Percentiles rank a stretch among this genome's conserved stretches.
Conservation (phyloP, 108 stramenopile genomes). For the Cylindrotheca fusiformis region DNA sequence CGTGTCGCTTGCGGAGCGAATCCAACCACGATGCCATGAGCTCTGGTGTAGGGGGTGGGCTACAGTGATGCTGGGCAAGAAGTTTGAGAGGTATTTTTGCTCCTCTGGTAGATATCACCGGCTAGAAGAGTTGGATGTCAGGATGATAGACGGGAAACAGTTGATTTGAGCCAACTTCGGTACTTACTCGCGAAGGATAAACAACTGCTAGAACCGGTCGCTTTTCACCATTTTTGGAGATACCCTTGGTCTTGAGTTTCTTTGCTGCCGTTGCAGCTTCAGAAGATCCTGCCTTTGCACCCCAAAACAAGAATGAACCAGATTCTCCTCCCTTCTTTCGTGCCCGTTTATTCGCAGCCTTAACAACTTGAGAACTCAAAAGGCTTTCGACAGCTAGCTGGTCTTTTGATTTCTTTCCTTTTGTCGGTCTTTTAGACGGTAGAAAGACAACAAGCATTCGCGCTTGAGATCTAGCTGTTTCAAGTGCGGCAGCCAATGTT, state of each 20-base stretch:
- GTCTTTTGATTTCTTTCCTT: slow-evolving; percentile 14
- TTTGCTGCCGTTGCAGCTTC: slow-evolving; percentile 53
- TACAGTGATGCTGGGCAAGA: slow-evolving; percentile 78
- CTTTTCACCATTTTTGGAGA: slow-evolving; percentile 30
- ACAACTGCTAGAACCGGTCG: slow-evolving; percentile 58
- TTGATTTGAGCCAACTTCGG: too few relatives aligned
- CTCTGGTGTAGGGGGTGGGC: slow-evolving; percentile 61
- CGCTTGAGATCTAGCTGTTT: slow-evolving; percentile 51
- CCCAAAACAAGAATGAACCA: slow-evolving; percentile 70
- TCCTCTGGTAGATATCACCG: slow-evolving; percentile 1
- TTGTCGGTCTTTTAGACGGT: slow-evolving; percentile 40
- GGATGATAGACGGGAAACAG: neutral
- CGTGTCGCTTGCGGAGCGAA: slow-evolving; percentile 62
- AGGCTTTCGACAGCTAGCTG: slow-evolving; percentile 47
- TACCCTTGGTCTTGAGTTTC: slow-evolving; percentile 54
- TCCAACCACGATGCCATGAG: slow-evolving; percentile 65
- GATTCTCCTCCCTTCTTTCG: slow-evolving; percentile 41
- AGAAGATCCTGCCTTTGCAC: slow-evolving; percentile 50
- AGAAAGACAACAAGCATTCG: slow-evolving; percentile 73
- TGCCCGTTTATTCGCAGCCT: slow-evolving; percentile 43
- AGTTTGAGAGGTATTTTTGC: slow-evolving; percentile 19
- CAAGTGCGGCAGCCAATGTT: slow-evolving; percentile 53
- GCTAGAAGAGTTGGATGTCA: neutral
- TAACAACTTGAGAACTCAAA: slow-evolving; percentile 45
- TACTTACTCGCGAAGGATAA: slow-evolving; percentile 43